Conservation (phyloP, 2,329 filamentous ascomycete species). For the Gaeumannomyces tritici region DNA sequence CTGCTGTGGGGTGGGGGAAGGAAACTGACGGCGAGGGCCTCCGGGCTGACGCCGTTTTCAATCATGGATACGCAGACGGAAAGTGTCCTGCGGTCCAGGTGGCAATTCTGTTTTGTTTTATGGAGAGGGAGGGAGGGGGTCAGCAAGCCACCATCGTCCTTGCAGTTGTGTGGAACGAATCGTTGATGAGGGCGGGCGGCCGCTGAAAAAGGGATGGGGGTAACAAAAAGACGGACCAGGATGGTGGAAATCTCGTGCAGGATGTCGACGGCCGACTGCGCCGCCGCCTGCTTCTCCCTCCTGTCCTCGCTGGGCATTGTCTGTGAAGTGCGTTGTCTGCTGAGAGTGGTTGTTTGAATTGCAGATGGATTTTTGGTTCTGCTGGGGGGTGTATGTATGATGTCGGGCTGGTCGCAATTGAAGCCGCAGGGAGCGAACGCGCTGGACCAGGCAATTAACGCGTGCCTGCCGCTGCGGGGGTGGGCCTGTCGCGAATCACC, state of each 20-base stretch:
- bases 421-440: too few relatives aligned
- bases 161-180: too few relatives aligned
- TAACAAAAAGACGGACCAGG: slow-evolving; percentile 48
- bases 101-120: slow-evolving; percentile 66
- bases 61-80: slow-evolving; percentile 95
- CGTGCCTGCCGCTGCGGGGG: too few relatives aligned
- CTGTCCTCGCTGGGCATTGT: slow-evolving; percentile 31
- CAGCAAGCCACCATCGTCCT: background rate
- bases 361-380: too few relatives aligned
- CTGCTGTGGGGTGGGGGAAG: too few relatives aligned
- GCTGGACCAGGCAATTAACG: too few relatives aligned
- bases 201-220: background rate
- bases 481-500: too few relatives aligned
- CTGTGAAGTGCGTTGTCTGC: background rate
- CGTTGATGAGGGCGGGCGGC: too few relatives aligned
- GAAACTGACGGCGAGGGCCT: slow-evolving; percentile 74
- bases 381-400: too few relatives aligned
- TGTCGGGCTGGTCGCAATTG: too few relatives aligned
- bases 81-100: slow-evolving; percentile 81
- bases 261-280: slow-evolving; percentile 75
- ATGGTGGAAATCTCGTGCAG: slow-evolving; percentile 81
- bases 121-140: background rate
- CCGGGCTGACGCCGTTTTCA: slow-evolving; percentile 93
- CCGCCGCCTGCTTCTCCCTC: slow-evolving; percentile 61
- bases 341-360: background rate